phyloP scores from a whole-genome alignment of 2,329 filamentous ascomycete genomes.

The Fusarium udum region DNA sequence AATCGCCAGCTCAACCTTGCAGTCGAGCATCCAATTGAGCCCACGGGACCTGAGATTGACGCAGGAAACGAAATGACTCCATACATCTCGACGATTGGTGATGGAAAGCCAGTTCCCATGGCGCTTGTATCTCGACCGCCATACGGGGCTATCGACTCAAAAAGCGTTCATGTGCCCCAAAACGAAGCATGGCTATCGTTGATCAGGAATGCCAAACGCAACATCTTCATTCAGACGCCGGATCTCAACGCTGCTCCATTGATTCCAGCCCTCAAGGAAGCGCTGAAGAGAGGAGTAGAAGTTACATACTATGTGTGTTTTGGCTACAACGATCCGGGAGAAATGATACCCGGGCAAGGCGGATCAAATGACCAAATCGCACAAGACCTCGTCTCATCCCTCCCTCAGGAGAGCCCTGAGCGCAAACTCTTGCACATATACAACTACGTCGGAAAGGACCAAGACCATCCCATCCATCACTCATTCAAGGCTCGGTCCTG shows the following conservation, averaged over 20 bases:
- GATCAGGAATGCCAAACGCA: conserved; percentile 68
- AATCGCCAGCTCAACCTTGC: conserved; percentile 74
- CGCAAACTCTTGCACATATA: conserved; percentile 62
- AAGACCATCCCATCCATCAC: conserved; percentile 72
- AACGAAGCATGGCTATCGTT: conserved; percentile 79
- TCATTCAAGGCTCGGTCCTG: conserved; percentile 72
- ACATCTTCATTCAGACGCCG: conserved; percentile 81
- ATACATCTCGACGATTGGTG: conserved; percentile 57
- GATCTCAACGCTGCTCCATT: conserved; percentile 78
- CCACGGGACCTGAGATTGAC: conserved; percentile 63
- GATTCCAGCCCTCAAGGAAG: conserved; percentile 69
- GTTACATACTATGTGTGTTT: conserved; percentile 78
- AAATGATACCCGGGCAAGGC: conserved; percentile 78
- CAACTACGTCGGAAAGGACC: conserved; percentile 80
- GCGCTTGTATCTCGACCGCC: conserved; percentile 76
- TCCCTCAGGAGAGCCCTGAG: conserved; percentile 56
- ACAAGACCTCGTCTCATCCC: conserved; percentile 63
- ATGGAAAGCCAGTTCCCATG: conserved; percentile 70
- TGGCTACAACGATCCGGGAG: conserved; percentile 81
- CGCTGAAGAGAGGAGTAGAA: conserved; percentile 72
- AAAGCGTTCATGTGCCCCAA: conserved; percentile 72
- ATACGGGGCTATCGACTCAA: conserved; percentile 70
- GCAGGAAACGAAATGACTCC: conserved; percentile 70
- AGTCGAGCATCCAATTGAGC: conserved; percentile 58
- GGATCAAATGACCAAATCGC: conserved; percentile 79